phyloP scores from a whole-genome alignment of 1,284 basidiomycete species.

The Cutaneotrichosporon cutaneum region DNA sequence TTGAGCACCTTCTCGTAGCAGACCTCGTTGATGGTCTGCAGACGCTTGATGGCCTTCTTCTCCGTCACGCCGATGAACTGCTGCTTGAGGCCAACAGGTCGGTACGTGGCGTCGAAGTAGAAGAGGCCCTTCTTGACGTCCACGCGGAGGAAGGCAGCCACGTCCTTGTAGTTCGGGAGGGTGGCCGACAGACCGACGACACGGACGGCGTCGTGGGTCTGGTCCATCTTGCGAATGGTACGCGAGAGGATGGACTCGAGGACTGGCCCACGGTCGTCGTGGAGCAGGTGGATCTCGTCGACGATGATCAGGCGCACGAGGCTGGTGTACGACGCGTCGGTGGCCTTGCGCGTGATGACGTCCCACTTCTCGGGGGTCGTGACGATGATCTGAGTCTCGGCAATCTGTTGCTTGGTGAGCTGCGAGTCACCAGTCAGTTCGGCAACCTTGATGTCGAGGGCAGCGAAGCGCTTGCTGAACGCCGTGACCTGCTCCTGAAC shows the following conservation, averaged over 20 bases:
- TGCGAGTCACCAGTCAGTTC: conserved; percentile 97
- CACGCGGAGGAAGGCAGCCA: conserved; percentile 96
- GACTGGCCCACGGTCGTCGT: conserved; percentile 98
- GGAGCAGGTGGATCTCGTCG: conserved; percentile 95
- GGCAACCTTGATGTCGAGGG: conserved; percentile 83
- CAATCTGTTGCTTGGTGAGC: conserved; percentile 96
- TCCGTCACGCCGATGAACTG: conserved; percentile 98
- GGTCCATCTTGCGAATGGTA: conserved; percentile 92
- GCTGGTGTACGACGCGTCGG: conserved; percentile 95
- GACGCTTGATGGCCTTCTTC: conserved; percentile 98
- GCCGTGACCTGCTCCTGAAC: conserved; percentile 97
- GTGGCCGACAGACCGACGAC: conserved; percentile 96
- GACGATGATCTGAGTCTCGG: conserved; percentile 97
- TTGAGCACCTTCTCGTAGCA: conserved; percentile 98
- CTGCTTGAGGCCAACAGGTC: conserved; percentile 93
- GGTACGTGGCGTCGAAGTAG: conserved; percentile 92
- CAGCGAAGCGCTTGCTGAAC: conserved; percentile 76
- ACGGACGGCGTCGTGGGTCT: conserved; percentile 86
- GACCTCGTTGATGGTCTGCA: conserved; percentile 98
- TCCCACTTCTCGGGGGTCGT: conserved; percentile 99
- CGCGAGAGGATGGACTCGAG: conserved; percentile 88
- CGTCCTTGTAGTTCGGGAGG: conserved; percentile 95
- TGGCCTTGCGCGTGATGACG: conserved; percentile 96
- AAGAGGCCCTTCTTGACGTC: conserved; percentile 90
- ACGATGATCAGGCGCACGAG: conserved; percentile 95